Base-by-base conservation (phyloP, 352 stramenopile species). In the Phytopythium delawarense region DNA sequence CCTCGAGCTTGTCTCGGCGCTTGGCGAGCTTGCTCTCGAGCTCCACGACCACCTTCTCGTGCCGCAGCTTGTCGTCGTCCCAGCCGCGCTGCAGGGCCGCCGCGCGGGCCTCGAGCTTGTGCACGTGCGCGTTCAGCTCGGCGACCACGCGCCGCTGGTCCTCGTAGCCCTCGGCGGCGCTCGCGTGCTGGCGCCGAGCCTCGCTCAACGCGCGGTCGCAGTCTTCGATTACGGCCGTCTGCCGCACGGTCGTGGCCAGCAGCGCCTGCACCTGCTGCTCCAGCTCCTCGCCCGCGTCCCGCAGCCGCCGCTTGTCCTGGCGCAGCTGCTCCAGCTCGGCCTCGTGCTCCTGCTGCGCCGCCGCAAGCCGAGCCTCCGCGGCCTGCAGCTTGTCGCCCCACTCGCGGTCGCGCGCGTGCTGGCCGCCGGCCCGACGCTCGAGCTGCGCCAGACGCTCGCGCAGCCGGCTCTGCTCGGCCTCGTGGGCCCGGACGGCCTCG, bases 181-280 rank as follows among this genome's bases (percentile, higher is more conserved):
- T 61, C n/a, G 74, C 57, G 11, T 79, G 67, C 54, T 82, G 76
- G 9, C 35, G 62, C 62, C 78, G 77, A 15, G 70, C 63, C 30
- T 89, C 77, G 4, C 68, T 71, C 6, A 92, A 61, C 32, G 71
- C 72, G 18, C 78, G 80, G 49, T 92, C 79, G 46, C 79, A 92
- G 49, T 92, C 83, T 46, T 92, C 81, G 37, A 90, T 89, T 57
- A 92, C 72, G n/a, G 67, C 70, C 34, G 80, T 90, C 62, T 92
- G 83, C 8, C 81, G 62, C 48, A 82, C 69, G 4, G 83, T 89
- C 28, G 83, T 92, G 9, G 70, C 69, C 21, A 87, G 65, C 40
- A 92, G 62, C 4, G 79, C 71, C 60, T 79, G 66, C 7, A 86
- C 76, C 34, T 82, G 78, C 18, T 77, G 18, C 44, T 87, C 69